Base-by-base conservation (phyloP, 345 rosid genomes). In the Geranium rotundifolium region DNA sequence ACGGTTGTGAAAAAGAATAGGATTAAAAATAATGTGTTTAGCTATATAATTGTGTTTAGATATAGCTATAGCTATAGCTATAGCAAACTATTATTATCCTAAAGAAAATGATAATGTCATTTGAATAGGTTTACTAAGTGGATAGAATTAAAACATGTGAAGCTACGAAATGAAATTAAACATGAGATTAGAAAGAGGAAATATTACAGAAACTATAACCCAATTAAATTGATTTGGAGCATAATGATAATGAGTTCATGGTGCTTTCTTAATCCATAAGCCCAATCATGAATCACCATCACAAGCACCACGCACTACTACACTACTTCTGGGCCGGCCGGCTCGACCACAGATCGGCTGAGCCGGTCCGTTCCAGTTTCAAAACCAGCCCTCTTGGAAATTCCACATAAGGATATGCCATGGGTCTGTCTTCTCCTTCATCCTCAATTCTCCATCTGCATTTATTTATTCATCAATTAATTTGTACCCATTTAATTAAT, bases 331-430 rank as follows among this genome's bases (percentile, higher is more conserved):
- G 7, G 7, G 46, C 9, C 9, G 46, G 12, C 12, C 46, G 46
- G 46, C 46, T 37, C 4, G 46, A 10, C 46, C 12, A 23, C 46
- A 10, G 46, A 1, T 37, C 7, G 46, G 7, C 46, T 37, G 9
- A 37, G 46, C 46, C 12, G 46, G 12, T 6, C 46, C 7, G 70
- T 0, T 76, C 83, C 68, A 81, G 54, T 66, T 60, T 65, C 63
- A 81, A 46, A 54, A 72, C 67, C 39, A 79, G 61, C 27, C 83
- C 85, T 37, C 60, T 70, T 46, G 60, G 69, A 62, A 81, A 81
- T 63, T 81, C 85, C 7, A 81, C 85, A 50, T 74, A 81, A 1
- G 85, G 85, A 71, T 70, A 73, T 62, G 85, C 85, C 61, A 72
- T 57, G 29, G 81, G 76, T 54, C 72, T 72, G 16, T 81, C 77